Percentiles rank a stretch among this genome's conserved stretches.
Evolutionary conservation across 2,329 filamentous ascomycete species (phyloP).

Genomic region (Sordariomycetes sp.): DNA sequence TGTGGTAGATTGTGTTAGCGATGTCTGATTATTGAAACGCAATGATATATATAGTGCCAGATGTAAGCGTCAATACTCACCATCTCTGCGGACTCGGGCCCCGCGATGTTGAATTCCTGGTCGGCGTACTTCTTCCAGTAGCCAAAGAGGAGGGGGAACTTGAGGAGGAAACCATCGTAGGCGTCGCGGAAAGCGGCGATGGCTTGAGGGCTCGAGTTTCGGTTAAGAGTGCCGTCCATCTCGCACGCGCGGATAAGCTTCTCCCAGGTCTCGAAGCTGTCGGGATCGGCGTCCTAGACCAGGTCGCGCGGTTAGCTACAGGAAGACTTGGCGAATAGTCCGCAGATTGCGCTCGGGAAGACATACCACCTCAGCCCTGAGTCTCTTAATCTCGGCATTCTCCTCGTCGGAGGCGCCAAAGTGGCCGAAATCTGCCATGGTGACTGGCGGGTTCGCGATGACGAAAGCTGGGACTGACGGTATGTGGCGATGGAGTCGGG

Average conservation of each 20-base stretch:
- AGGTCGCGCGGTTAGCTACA: background rate
- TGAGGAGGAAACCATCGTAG: slow-evolving; percentile 86
- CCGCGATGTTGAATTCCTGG: slow-evolving; percentile 90
- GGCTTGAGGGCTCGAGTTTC: slow-evolving; percentile 90
- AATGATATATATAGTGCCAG: background rate
- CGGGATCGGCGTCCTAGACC: slow-evolving; percentile 52
- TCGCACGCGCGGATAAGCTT: slow-evolving; percentile 77
- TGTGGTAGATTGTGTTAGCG: slow-evolving; percentile 22
- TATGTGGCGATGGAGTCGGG: background rate
- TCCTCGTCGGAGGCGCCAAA: slow-evolving; percentile 48
- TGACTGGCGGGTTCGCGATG: slow-evolving; percentile 3
- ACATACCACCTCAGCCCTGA: slow-evolving; percentile 66
- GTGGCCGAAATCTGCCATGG: slow-evolving; percentile 58
- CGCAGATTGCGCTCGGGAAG: background rate
- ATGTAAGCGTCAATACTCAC: slow-evolving; percentile 28
- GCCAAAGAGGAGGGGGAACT: slow-evolving; percentile 90
- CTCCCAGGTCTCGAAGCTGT: slow-evolving; percentile 93
- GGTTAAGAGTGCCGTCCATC: slow-evolving; percentile 86
- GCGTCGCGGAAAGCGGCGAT: slow-evolving; percentile 76
- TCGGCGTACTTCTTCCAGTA: slow-evolving; percentile 99
- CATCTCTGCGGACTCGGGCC: slow-evolving; percentile 95
- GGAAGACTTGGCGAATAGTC: background rate
- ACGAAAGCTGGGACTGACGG: background rate
- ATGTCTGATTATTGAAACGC: background rate
- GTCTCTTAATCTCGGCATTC: slow-evolving; percentile 67